Evolutionary conservation across 805 yeast species (phyloP).

Genomic region (Tetrapisispora arboricola): DNA sequence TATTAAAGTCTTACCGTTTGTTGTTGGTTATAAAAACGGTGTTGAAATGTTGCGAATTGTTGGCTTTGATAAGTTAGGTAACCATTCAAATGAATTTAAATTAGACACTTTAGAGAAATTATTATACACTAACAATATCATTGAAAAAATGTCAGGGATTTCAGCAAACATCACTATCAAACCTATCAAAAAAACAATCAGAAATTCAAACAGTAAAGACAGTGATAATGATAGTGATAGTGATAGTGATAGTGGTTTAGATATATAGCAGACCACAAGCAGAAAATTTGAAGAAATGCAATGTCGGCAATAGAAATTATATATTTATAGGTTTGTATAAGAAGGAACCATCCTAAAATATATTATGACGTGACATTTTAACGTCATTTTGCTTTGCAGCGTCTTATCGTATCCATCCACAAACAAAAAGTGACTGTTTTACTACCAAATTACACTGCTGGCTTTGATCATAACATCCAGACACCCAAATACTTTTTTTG

Average conservation of each 20-base stretch:
- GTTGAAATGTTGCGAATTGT: conserved; percentile 48
- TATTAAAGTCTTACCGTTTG: conserved; percentile 62
- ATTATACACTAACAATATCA: conserved; percentile 9
- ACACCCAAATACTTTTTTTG: no score
- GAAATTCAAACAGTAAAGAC: background rate
- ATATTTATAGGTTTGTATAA: background rate
- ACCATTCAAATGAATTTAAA: conserved; percentile 35
- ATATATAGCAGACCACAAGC: no score
- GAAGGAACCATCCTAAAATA: no score
- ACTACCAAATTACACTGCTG: no score
- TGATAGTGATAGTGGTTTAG: conserved; percentile 7
- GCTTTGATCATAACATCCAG: no score
- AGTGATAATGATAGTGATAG: background rate
- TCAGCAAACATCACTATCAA: conserved; percentile 1
- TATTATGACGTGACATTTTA: no score
- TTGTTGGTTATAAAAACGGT: conserved; percentile 51
- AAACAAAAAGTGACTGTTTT: no score
- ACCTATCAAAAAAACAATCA: background rate
- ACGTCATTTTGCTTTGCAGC: no score
- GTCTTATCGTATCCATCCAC: no score
- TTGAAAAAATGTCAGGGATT: conserved; percentile 4
- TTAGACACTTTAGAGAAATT: conserved; percentile 40
- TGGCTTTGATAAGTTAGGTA: conserved; percentile 58
- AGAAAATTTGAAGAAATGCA: no score
- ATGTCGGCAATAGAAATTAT: no score